phyloP scores from a whole-genome alignment of 169 alveolate genomes.

The Haemoproteus tartakovskyi region DNA sequence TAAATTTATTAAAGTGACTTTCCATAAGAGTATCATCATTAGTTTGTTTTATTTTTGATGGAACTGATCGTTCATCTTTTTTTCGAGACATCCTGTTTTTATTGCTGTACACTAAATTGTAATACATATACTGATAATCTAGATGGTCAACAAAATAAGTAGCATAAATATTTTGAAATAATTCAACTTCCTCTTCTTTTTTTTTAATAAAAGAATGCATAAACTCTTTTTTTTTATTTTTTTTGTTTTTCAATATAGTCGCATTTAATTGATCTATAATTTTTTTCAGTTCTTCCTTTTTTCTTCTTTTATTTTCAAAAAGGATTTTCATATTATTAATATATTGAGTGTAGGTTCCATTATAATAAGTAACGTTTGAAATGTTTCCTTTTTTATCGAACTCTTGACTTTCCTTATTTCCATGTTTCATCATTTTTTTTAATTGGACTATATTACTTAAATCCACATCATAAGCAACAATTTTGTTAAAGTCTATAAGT shows the following conservation, averaged over 20 bases:
- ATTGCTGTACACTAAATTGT: slow-evolving; percentile 24
- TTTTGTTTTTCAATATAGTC: slow-evolving; percentile 17
- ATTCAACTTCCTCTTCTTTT: slow-evolving; percentile 44
- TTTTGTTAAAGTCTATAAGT: slow-evolving; percentile 45
- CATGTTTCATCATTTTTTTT: slow-evolving; percentile 10
- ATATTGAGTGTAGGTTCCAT: slow-evolving; percentile 33
- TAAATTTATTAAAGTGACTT: no score
- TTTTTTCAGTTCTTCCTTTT: slow-evolving; percentile 58
- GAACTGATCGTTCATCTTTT: neutral
- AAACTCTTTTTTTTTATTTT: slow-evolving; percentile 53
- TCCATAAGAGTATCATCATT: neutral
- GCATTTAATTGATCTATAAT: slow-evolving; percentile 41
- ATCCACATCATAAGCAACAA: slow-evolving; percentile 28
- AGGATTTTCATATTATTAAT: slow-evolving; percentile 43
- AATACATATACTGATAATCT: slow-evolving; percentile 56
- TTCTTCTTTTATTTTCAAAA: slow-evolving; percentile 35
- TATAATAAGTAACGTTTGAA: slow-evolving; percentile 19
- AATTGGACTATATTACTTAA: slow-evolving; percentile 14
- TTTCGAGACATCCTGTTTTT: neutral
- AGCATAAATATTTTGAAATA: slow-evolving; percentile 32
- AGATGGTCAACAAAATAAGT: slow-evolving; percentile 4
- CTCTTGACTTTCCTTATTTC: neutral
- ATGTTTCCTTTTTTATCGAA: neutral
- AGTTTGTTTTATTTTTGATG: neutral
- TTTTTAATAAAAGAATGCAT: slow-evolving; percentile 27